Conservation (phyloP, 805 yeast genomes). For the Yamadazyma sp. region DNA sequence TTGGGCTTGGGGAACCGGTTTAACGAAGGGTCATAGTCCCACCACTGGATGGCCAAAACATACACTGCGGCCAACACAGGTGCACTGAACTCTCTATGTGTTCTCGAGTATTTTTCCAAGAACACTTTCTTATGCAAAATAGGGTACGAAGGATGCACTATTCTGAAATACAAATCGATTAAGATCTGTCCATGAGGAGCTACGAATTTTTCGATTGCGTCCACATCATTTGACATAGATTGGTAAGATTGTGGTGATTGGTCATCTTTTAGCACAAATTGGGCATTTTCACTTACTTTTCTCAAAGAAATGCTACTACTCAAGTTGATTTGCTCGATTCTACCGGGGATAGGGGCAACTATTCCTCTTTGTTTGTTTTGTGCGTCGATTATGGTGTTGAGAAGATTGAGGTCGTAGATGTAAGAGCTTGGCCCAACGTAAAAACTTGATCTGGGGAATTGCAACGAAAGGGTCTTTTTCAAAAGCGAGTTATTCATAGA, state of each 20-base stretch:
- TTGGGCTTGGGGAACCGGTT: constrained; percentile 80
- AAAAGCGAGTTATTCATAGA: constrained; percentile 60
- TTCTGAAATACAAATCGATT: constrained; percentile 76
- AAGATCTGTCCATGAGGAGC: constrained; percentile 90
- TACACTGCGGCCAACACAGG: constrained; percentile 90
- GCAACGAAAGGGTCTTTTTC: constrained; percentile 70
- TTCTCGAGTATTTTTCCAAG: constrained; percentile 83
- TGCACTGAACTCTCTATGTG: constrained; percentile 89
- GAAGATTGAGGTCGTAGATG: constrained; percentile 68
- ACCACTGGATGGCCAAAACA: constrained; percentile 86
- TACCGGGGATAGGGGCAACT: constrained; percentile 42
- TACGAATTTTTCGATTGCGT: constrained; percentile 77
- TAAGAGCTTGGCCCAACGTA: constrained; percentile 84
- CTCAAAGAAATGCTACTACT: constrained; percentile 66
- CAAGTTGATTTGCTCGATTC: constrained; percentile 78
- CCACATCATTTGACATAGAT: constrained; percentile 73
- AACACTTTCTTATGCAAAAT: constrained; percentile 89
- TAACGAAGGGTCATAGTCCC: constrained; percentile 83
- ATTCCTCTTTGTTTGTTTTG: constrained; percentile 19
- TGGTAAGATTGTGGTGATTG: constrained; percentile 67
- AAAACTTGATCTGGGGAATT: constrained; percentile 86
- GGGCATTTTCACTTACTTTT: constrained; percentile 72
- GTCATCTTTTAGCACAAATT: constrained; percentile 80
- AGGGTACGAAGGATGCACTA: constrained; percentile 90
- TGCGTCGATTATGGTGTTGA: constrained; percentile 55